Conservation (phyloP, 192 early-diverging fungal species). For the Backusella parvicylindrica region DNA sequence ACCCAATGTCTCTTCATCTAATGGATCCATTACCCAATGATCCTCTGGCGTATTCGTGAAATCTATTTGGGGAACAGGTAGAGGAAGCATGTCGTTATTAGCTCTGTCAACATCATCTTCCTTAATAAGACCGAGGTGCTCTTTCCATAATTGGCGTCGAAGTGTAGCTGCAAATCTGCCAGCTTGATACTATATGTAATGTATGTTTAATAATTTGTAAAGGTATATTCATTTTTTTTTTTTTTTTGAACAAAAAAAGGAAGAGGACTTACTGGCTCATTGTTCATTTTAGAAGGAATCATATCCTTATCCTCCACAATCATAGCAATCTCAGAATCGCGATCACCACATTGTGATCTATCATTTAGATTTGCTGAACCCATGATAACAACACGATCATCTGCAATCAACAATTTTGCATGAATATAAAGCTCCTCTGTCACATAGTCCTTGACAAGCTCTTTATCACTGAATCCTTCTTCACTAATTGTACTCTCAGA, state of each 20-base stretch:
- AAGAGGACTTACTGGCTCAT: slow-evolving; percentile 47
- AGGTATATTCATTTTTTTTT: background rate
- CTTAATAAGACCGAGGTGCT: slow-evolving; percentile 72
- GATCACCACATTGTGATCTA: slow-evolving; percentile 79
- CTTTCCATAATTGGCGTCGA: slow-evolving; percentile 71
- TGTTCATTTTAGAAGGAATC: slow-evolving; percentile 70
- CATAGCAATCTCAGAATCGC: slow-evolving; percentile 85
- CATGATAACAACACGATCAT: slow-evolving; percentile 78
- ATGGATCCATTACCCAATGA: slow-evolving; percentile 60
- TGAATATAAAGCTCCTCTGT: slow-evolving; percentile 86
- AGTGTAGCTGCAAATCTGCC: slow-evolving; percentile 68
- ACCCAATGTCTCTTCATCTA: slow-evolving; percentile 55
- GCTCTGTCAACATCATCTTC: slow-evolving; percentile 34
- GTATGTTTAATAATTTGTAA: background rate
- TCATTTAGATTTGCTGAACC: slow-evolving; percentile 92
- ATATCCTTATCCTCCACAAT: slow-evolving; percentile 69
- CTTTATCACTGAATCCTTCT: background rate
- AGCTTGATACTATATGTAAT: slow-evolving; percentile 69
- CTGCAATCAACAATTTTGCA: slow-evolving; percentile 84
- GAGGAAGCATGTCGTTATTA: slow-evolving; percentile 19
- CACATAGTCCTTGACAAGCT: slow-evolving; percentile 45
- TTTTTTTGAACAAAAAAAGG: too few relatives aligned
- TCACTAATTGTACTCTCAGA: background rate
- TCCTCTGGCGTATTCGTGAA: slow-evolving; percentile 28
- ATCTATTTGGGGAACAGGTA: slow-evolving; percentile 26